Percentiles rank a stretch among this genome's conserved stretches.
Evolutionary conservation across 2,329 filamentous ascomycete genomes (phyloP).

Genomic region (Davidsoniella eucalypti): DNA sequence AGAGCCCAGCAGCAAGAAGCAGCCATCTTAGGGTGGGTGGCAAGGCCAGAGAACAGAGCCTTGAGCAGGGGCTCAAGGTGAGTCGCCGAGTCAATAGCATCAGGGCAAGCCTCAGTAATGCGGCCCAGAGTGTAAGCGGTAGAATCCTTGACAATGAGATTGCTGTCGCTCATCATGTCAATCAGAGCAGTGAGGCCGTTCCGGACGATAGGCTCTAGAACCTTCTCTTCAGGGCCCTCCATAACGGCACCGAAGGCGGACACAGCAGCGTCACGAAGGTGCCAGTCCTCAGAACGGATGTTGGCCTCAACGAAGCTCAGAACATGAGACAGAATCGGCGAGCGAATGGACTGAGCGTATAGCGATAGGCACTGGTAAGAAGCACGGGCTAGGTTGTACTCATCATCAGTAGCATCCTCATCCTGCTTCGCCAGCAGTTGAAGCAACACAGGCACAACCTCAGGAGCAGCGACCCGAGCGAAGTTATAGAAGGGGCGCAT

Average conservation of each 20-base stretch:
- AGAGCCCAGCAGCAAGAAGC: slow-evolving; percentile 97
- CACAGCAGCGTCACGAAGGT: slow-evolving; percentile 83
- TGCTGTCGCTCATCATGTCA: slow-evolving; percentile 75
- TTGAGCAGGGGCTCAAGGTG: slow-evolving; percentile 76
- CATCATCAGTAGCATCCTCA: slow-evolving; percentile 88
- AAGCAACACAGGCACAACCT: slow-evolving; percentile 86
- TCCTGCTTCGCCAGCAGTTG: slow-evolving; percentile 89
- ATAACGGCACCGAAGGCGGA: slow-evolving; percentile 97
- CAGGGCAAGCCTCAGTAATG: slow-evolving; percentile 84
- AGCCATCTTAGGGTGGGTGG: slow-evolving; percentile 90
- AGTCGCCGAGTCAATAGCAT: slow-evolving; percentile 69
- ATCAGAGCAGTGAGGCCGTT: slow-evolving; percentile 87
- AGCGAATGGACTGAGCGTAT: slow-evolving; percentile 81
- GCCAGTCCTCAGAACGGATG: slow-evolving; percentile 84
- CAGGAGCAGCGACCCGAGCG: slow-evolving; percentile 75
- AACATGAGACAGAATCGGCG: slow-evolving; percentile 70
- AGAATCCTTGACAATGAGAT: slow-evolving; percentile 85
- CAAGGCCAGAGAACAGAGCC: slow-evolving; percentile 76
- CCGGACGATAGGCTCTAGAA: slow-evolving; percentile 86
- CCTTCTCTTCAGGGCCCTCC: slow-evolving; percentile 90
- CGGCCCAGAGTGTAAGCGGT: slow-evolving; percentile 90
- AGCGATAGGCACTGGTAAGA: slow-evolving; percentile 94
- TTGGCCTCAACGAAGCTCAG: slow-evolving; percentile 84
- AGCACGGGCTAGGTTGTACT: slow-evolving; percentile 91
- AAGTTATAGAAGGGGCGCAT: slow-evolving; percentile 93